Percentiles rank a stretch among this genome's conserved stretches.
phyloP scores from a whole-genome alignment of 2,329 filamentous ascomycete species.

The Aspergillus japonicus region DNA sequence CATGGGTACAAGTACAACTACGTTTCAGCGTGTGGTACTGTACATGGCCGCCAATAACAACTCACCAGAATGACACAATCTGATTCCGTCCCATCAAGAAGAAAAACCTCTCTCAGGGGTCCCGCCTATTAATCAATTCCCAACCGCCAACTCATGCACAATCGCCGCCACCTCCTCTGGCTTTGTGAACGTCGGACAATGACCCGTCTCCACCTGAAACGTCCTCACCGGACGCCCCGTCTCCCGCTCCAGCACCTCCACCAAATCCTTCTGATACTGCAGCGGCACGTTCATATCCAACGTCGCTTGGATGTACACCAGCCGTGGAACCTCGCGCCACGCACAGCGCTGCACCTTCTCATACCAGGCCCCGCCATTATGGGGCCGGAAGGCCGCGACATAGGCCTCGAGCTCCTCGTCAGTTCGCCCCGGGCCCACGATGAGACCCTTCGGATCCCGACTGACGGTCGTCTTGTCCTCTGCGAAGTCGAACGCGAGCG shows the following conservation, averaged over 20 bases:
- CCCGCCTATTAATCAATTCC: background rate
- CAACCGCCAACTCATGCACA: background rate
- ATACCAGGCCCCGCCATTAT: slow-evolving; percentile 10
- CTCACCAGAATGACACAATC: background rate
- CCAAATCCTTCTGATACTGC: slow-evolving; percentile 7
- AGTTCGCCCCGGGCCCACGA: background rate
- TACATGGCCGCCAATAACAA: background rate
- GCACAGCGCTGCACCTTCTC: background rate
- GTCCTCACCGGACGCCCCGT: background rate
- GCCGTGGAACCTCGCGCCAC: slow-evolving; percentile 4
- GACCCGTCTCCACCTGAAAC: slow-evolving; percentile 5
- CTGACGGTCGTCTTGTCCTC: slow-evolving; percentile 1
- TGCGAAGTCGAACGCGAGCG: slow-evolving; percentile 6
- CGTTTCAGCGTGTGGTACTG: too few species aligned
- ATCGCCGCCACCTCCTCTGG: slow-evolving; percentile 4
- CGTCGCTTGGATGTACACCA: slow-evolving; percentile 1
- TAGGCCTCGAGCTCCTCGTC: slow-evolving; percentile 3
- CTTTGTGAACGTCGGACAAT: slow-evolving; percentile 5
- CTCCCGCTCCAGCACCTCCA: background rate
- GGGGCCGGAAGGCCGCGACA: background rate
- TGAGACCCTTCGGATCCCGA: background rate
- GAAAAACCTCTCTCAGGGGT: too few species aligned
- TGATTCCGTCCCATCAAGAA: too few species aligned
- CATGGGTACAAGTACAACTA: too few species aligned
- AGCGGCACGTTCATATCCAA: slow-evolving; percentile 8